Conservation (phyloP, 2,329 filamentous ascomycete genomes). For the Aspergillus carbonarius region DNA sequence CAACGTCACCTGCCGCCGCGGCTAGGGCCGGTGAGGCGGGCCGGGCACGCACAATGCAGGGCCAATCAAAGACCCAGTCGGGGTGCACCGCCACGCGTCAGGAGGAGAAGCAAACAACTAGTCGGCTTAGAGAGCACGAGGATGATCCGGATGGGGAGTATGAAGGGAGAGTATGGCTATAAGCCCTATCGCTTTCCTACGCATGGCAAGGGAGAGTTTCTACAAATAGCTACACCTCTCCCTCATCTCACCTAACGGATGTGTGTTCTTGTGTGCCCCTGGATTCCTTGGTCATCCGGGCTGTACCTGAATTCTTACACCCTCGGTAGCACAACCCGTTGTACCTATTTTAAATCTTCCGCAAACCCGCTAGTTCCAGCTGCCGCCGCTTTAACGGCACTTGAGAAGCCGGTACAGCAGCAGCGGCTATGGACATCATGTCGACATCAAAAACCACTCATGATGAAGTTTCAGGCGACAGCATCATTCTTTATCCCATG, state of each 20-base stretch:
- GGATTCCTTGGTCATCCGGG: neutral
- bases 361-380: neutral
- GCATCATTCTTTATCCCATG: neutral
- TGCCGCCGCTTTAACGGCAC: neutral
- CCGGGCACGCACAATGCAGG: slow-evolving; percentile 2
- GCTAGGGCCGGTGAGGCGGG: slow-evolving; percentile 12
- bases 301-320: neutral
- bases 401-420: neutral
- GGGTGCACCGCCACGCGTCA: slow-evolving; percentile 3
- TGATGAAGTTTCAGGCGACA: neutral
- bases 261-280: neutral
- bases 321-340: neutral
- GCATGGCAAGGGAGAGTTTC: neutral
- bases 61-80: neutral
- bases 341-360: neutral
- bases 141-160: neutral
- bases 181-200: no score
- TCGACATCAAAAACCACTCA: neutral
- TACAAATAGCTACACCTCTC: neutral
- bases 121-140: neutral
- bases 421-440: neutral
- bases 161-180: neutral
- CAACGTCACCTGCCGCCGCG: slow-evolving; percentile 37
- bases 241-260: neutral
- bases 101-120: neutral